Evolutionary conservation across 495 filamentous ascomycete genomes (phyloP).

Genomic region (Hyaloscypha variabilis): DNA sequence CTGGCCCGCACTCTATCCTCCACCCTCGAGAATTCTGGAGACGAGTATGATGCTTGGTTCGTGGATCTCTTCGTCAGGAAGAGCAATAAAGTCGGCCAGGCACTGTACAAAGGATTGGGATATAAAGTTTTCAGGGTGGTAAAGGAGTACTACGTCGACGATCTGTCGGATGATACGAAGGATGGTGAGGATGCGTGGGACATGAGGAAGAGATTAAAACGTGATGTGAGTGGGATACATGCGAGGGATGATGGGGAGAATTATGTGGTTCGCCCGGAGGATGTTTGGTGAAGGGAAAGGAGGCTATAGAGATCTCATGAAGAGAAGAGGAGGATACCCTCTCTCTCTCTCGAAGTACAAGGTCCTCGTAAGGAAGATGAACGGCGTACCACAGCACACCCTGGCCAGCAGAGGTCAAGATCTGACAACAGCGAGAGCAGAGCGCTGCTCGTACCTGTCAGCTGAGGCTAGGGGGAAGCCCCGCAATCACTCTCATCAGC

Average conservation of each 20-base stretch:
- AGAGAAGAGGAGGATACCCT: slow-evolving; percentile 9
- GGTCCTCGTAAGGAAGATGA: too few relatives aligned
- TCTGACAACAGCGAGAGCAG: too few relatives aligned
- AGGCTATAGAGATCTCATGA: not conserved
- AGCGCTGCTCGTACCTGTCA: too few relatives aligned
- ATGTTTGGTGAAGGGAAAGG: slow-evolving; percentile 68
- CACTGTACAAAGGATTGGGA: slow-evolving; percentile 89
- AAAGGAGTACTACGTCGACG: slow-evolving; percentile 87
- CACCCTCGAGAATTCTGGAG: slow-evolving; percentile 76
- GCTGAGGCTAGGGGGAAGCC: too few relatives aligned
- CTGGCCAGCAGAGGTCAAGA: too few relatives aligned
- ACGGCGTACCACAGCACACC: too few relatives aligned
- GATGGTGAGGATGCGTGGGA: slow-evolving; percentile 85
- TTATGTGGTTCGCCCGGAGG: slow-evolving; percentile 75
- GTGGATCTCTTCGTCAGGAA: slow-evolving; percentile 92
- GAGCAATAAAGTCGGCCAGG: slow-evolving; percentile 83
- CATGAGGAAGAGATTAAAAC: slow-evolving; percentile 90
- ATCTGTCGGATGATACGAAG: slow-evolving; percentile 51
- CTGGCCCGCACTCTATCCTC: slow-evolving; percentile 79
- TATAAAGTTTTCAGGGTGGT: slow-evolving; percentile 87
- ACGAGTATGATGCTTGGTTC: slow-evolving; percentile 86
- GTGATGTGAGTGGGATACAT: slow-evolving; percentile 78
- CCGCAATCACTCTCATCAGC: too few relatives aligned
- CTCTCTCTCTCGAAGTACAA: not conserved
- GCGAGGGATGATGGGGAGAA: slow-evolving; percentile 81